phyloP scores from a whole-genome alignment of 139 green algal species.

The Zygnema circumcarinatum region DNA sequence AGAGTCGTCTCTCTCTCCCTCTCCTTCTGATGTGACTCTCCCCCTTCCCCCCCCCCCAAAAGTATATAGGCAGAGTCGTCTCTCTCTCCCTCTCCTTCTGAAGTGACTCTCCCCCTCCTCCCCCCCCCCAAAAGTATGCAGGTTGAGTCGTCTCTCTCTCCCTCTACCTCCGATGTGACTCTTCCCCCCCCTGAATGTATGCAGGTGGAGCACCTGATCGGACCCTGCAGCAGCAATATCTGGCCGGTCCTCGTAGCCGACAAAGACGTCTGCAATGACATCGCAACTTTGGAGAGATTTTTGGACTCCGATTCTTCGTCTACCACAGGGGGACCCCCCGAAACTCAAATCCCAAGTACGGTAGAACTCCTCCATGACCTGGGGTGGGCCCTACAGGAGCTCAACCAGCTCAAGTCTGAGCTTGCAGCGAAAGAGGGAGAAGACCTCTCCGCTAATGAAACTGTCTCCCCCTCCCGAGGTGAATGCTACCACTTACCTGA shows the following conservation, averaged over 20 bases:
- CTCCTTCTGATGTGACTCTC: too few relatives aligned
- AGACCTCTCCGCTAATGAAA: background rate
- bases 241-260: constrained; percentile 25
- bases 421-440: background rate
- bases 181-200: too few relatives aligned
- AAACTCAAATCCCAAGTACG: background rate
- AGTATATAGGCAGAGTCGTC: too few relatives aligned
- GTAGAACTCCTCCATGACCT: background rate
- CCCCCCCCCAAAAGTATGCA: too few relatives aligned
- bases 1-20: too few relatives aligned
- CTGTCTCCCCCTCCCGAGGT: background rate
- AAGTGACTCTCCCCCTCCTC: too few relatives aligned
- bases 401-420: background rate
- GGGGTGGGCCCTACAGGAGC: constrained; percentile 9
- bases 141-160: too few relatives aligned
- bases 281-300: background rate
- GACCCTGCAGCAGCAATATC: background rate
- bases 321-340: background rate
- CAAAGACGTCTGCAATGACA: background rate
- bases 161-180: too few relatives aligned
- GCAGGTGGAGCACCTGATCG: constrained; percentile 21
- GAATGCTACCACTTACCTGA: background rate
- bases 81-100: too few relatives aligned
- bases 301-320: background rate
- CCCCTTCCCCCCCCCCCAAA: too few relatives aligned